Evolutionary conservation across 805 yeast species (phyloP), one percentile per base, ranked within the genome.

Genomic region (Metschnikowia sp.): DNA sequence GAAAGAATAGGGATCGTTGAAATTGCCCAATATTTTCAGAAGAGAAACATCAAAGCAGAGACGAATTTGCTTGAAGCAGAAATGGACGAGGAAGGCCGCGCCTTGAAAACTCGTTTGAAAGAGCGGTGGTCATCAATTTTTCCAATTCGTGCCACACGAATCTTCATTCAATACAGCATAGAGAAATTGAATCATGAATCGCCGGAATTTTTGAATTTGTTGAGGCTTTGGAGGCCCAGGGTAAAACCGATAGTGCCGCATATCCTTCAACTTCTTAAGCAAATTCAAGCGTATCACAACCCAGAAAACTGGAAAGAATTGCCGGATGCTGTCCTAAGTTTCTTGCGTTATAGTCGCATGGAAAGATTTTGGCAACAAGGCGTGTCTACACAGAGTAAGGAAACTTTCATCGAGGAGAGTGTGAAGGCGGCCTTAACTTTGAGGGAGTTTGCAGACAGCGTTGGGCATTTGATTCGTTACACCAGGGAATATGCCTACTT

Each of bases 301-400:
- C 96, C 98, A 0, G 85, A 76, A 10, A 92, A 92, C 64, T 92
- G 99, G 98, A 74, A 73, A 11, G 87, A 81, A 35, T 72, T 94
- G 41, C 98, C 99, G 0, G 78, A 77, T 2, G 95, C 89, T 47
- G 98, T 94, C 1, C 96, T 88, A 63, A 76, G 92, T 1, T 92
- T 95, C 72, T 96, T 92, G n/a, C 79, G 80, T 54, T 85, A 88
- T 58, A 85, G 95, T 50, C 86, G 95, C 42, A 82, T 84, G 62
- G 99, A 94, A 69, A 76, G 98, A 59, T 94, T 94, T 64, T 94
- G 99, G 99, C 98, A 95, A 62, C 96, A 90, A 51, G 99, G 99
- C 13, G 95, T 96, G 19, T 88, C 97, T 1, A 86, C 88, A 48
- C 96, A 94, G 66, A 83, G 96, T 2, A 86, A 88, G 59, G 98